Conservation (phyloP, 1,284 basidiomycete species). For the Austropuccinia psidii region DNA sequence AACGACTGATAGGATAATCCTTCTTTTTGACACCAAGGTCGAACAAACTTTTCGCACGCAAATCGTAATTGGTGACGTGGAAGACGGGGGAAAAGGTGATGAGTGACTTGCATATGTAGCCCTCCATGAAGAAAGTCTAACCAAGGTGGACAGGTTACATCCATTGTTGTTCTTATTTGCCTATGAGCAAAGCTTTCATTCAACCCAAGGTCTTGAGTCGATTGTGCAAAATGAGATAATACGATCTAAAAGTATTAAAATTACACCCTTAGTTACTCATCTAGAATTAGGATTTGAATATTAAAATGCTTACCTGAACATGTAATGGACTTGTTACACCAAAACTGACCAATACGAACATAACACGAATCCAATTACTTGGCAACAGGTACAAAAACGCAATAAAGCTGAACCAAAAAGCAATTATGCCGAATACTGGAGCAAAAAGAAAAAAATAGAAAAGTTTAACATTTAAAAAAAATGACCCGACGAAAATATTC, state of each 20-base stretch:
- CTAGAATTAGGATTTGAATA: constrained; percentile 19
- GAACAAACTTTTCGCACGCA: constrained; percentile 75
- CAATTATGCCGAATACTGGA: constrained; percentile 58
- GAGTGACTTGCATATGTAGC: constrained; percentile 87
- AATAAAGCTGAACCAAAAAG: constrained; percentile 76
- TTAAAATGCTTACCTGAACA: constrained; percentile 60
- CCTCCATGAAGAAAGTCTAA: constrained; percentile 89
- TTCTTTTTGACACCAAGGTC: constrained; percentile 56
- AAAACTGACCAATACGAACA: constrained; percentile 70
- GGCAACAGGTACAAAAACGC: constrained; percentile 59
- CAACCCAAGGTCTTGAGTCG: constrained; percentile 82
- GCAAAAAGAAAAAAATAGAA: constrained; percentile 43
- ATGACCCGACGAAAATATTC: not conserved
- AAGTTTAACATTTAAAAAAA: not conserved
- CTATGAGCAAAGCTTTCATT: constrained; percentile 84
- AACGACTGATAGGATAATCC: constrained; percentile 83
- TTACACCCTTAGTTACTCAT: constrained; percentile 43
- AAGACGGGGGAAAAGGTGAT: constrained; percentile 91
- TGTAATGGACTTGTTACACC: constrained; percentile 73
- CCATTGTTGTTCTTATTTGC: constrained; percentile 90
- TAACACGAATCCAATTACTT: constrained; percentile 58
- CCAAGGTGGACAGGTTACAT: constrained; percentile 76
- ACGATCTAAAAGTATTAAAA: constrained; percentile 64
- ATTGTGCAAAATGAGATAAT: constrained; percentile 93
- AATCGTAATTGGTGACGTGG: constrained; percentile 85